Evolutionary conservation across 148 eudicot species (phyloP), one percentile per base, ranked within the genome.

Genomic region (Euryodendron excelsum): DNA sequence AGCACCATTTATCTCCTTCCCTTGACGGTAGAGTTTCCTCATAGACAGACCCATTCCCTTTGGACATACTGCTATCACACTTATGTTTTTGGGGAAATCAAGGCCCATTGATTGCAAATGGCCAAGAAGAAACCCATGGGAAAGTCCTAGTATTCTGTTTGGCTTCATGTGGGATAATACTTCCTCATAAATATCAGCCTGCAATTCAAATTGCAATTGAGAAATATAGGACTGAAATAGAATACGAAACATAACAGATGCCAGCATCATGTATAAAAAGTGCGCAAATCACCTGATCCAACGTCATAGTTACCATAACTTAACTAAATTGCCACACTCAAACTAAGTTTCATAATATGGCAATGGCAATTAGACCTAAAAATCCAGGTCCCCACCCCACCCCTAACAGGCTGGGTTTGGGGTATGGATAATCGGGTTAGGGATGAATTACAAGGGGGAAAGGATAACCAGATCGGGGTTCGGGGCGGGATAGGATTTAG

Each of bases 41-140:
- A 93, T 98, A 60, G 99, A 96, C 33, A 98, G 99, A 31, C 98
- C 99, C 99, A 96, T 96, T 50, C 99, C 99, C 91, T 96, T 96
- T 30, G 99, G 99, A 76, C 99, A 96, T 63, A 96, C 99, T 62
- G 99, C 99, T 74, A 96, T 82, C 27, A 96, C 99, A 74, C 99
- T 91, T 62, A 93, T 84, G 87, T 96, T 85, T 72, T 93, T 89
- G 68, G 99, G 99, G 73, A 96, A 96, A 56, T 96, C 99, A 77
- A 83, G 84, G 55, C 93, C 99, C 55, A 88, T 6, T 66, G 99
- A 93, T 82, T 96, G 99, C 84, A 96, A 81, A 89, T 96, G 99
- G 37, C 99, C 99, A 78, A 96, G 85, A 66, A 96, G 94, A 84
- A 96, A 96, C 34, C 99, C 99, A 77, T 96, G 99, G 77, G 99